phyloP scores from a whole-genome alignment of 345 rosid genomes.

The Dovyalis caffra region DNA sequence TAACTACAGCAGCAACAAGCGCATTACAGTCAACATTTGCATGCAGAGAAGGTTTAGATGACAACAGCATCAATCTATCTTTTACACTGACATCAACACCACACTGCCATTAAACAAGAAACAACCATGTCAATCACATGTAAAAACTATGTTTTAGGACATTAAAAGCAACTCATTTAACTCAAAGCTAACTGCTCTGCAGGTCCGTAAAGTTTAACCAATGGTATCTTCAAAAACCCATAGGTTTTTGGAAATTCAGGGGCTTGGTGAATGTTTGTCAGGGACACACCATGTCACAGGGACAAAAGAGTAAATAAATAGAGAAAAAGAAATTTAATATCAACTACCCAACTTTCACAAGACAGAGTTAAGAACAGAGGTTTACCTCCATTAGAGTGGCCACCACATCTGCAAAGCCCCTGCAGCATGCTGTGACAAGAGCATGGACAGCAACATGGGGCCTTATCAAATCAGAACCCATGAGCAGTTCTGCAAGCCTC shows the following conservation, averaged over 20 bases:
- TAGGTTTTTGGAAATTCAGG: background rate
- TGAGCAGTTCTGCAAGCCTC: conserved; percentile 62
- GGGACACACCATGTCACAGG: too few species aligned
- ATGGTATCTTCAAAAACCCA: background rate
- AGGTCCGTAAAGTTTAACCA: background rate
- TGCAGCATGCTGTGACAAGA: conserved; percentile 78
- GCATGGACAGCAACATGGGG: conserved; percentile 88
- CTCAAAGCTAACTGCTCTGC: background rate
- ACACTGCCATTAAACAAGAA: conserved; percentile 48
- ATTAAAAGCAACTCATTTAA: background rate
- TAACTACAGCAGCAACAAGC: conserved; percentile 81
- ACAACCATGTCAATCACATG: background rate
- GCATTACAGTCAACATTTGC: conserved; percentile 84
- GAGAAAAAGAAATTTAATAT: too few species aligned
- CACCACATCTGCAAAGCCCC: conserved; percentile 76
- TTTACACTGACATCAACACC: conserved; percentile 71
- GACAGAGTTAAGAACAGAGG: too few species aligned
- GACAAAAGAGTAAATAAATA: too few species aligned
- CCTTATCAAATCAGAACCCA: conserved; percentile 83
- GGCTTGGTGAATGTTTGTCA: background rate
- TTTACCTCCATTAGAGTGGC: conserved; percentile 68
- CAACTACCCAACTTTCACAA: background rate
- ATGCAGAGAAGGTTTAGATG: conserved; percentile 88
- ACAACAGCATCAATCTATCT: conserved; percentile 65
- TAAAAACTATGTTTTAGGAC: background rate